Evolutionary conservation across 139 green algal species (phyloP).

Genomic region (Dunaliella primolecta): DNA sequence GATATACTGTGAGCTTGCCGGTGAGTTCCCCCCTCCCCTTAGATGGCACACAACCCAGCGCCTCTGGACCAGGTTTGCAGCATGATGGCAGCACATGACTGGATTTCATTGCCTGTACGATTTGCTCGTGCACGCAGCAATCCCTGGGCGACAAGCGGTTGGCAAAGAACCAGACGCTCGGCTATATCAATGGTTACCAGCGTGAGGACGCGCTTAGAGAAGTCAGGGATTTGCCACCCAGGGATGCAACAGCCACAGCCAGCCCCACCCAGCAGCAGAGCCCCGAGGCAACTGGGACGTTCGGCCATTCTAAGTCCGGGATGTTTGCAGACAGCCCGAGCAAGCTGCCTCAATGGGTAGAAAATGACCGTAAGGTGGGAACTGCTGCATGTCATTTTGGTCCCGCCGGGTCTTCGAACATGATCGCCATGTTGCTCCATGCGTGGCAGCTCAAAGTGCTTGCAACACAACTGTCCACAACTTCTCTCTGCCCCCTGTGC

Average conservation of each 20-base stretch:
- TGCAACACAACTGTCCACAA: slow-evolving; percentile 4
- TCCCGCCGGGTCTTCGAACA: not conserved
- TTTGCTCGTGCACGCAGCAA: too few species aligned
- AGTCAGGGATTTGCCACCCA: slow-evolving; percentile 29
- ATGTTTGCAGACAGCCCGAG: slow-evolving; percentile 17
- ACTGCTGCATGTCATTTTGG: too few species aligned
- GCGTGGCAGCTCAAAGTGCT: not conserved
- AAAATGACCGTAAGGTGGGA: slow-evolving; percentile 77
- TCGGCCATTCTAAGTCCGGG: slow-evolving; percentile 13
- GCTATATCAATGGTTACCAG: slow-evolving; percentile 70
- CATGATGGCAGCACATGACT: too few species aligned
- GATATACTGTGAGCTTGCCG: slow-evolving; percentile 62
- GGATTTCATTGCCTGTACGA: too few species aligned
- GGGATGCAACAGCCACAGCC: slow-evolving; percentile 5
- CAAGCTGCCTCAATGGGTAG: slow-evolving; percentile 73
- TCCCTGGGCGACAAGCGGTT: slow-evolving; percentile 49
- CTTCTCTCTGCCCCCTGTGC: not conserved
- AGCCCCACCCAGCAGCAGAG: slow-evolving; percentile 12
- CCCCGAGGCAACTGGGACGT: not conserved
- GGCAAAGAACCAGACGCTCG: slow-evolving; percentile 63
- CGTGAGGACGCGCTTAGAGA: slow-evolving; percentile 41
- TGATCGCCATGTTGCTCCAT: not conserved
- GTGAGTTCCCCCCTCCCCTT: slow-evolving; percentile 39
- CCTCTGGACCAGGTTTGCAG: too few species aligned
- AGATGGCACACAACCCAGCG: too few species aligned